phyloP scores from a whole-genome alignment of 2,329 filamentous ascomycete genomes.

The Calonectria fujianensis region DNA sequence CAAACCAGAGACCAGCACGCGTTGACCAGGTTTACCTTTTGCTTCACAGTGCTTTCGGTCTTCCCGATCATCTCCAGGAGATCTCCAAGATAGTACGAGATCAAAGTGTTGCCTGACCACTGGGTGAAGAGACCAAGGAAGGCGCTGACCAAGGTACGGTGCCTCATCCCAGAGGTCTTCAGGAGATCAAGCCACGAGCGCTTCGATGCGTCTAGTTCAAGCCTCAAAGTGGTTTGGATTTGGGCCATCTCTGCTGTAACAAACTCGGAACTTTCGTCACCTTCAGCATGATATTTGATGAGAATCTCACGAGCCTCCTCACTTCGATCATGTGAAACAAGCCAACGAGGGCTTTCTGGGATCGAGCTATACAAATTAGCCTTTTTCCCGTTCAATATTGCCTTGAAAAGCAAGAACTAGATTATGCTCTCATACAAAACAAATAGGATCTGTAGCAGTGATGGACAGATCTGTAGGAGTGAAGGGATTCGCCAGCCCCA shows the following conservation, averaged over 20 bases:
- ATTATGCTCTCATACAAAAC: conserved; percentile 52
- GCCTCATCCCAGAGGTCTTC: conserved; percentile 68
- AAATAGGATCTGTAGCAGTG: conserved; percentile 7
- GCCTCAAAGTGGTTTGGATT: conserved; percentile 69
- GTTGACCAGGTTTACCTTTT: conserved; percentile 21
- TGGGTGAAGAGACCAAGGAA: conserved; percentile 73
- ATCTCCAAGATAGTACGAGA: conserved; percentile 55
- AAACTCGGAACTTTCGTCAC: conserved; percentile 66
- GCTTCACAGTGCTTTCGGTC: conserved; percentile 10
- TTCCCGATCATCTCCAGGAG: conserved; percentile 47
- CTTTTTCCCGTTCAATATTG: not conserved
- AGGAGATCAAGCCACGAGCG: conserved; percentile 72
- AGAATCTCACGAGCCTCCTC: conserved; percentile 59
- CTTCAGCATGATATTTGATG: conserved; percentile 70
- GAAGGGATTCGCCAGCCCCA: conserved; percentile 64
- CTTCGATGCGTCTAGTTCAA: conserved; percentile 71
- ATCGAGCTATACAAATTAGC: conserved; percentile 41
- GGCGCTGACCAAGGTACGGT: conserved; percentile 68
- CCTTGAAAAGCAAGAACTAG: not conserved
- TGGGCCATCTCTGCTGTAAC: conserved; percentile 1
- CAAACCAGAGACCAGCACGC: conserved; percentile 17
- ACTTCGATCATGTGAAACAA: conserved; percentile 56
- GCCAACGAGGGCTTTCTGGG: conserved; percentile 60
- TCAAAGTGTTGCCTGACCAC: conserved; percentile 68
- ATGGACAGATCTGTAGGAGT: conserved; percentile 60